Evolutionary conservation across 805 yeast genomes (phyloP), one percentile per base, ranked within the genome.

Genomic region (Wickerhamiella parazyma): DNA sequence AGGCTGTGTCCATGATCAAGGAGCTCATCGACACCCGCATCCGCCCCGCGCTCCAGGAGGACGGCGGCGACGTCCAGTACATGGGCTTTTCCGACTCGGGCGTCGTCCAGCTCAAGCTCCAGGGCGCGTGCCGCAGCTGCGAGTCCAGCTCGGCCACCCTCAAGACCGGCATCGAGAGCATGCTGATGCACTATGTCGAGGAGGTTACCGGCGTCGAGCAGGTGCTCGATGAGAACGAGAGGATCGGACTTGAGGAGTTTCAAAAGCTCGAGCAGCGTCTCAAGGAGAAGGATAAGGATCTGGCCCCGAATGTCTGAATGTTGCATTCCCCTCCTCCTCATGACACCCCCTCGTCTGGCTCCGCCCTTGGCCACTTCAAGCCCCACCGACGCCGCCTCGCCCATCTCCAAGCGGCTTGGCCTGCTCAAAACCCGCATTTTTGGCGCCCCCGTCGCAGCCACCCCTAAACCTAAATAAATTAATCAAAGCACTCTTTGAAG

Each of bases 1-100:
- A 89, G 62, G 74, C 85, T 1, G 80, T 85, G 36, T 76, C 82
- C 24, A 80, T 87, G 80, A 85, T 91, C 55, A 82, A 85, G 54
- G 97, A 91, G 58, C 70, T 91, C 45, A 79, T 93, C 45, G 93
- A 82, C 48, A 91, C 98, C 1, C 76, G 96, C 58, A 87, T 91
- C 41, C 78, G 95, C 57, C 99, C 99, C 1, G 95, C 97, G 1
- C 86, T 91, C 46, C 94, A 86, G 65, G 99, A 91, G 56, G 99
- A 91, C 56, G 99, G 99, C 49, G 99, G 99, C 26, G 97, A 91
- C 57, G 78, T 91, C 49, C 87, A 84, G 54, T 93, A 77, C 60
- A 72, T 82, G 47, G 91, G 84, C 5, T 87, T 83, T 58, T 84
- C 83, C 45, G 85, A 80, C 49, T 83, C 79, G 46, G 98, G 98